Evolutionary conservation across 352 stramenopile species (phyloP).

Genomic region (Pythium brassicae): DNA sequence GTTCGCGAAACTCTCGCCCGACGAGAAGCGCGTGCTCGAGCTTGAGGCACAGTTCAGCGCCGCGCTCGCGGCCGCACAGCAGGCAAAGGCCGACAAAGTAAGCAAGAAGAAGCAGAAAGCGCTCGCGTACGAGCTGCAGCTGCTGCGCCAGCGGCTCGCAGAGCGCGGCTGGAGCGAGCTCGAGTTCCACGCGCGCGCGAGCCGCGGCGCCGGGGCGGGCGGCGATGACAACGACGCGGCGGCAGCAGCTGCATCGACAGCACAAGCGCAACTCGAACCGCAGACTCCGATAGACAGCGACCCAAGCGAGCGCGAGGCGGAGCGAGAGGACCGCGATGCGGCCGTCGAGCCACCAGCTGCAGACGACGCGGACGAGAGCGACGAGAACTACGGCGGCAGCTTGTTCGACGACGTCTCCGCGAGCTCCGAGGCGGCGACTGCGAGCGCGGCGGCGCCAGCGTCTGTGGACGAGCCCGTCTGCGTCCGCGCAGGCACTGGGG

Average conservation of each 20-base stretch:
- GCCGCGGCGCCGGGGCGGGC: not conserved
- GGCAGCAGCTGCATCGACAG: conserved; percentile 1
- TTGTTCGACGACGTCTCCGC: not conserved
- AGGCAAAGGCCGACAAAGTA: conserved; percentile 41
- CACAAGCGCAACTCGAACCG: conserved; percentile 10
- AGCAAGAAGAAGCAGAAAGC: conserved; percentile 46
- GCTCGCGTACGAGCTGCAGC: conserved; percentile 15
- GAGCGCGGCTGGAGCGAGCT: conserved; percentile 19
- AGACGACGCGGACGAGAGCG: not conserved
- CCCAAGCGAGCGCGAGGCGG: not conserved
- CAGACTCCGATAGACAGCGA: too few relatives aligned
- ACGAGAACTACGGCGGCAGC: conserved; percentile 6
- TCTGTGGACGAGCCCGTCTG: not conserved
- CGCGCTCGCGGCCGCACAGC: conserved; percentile 27
- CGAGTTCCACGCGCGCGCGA: conserved; percentile 10
- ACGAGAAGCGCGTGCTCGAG: conserved; percentile 35
- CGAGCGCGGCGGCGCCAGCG: not conserved
- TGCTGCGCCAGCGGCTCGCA: conserved; percentile 9
- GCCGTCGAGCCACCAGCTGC: not conserved
- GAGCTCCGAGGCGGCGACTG: not conserved
- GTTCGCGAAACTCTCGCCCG: conserved; percentile 22
- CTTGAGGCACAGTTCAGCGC: conserved; percentile 46
- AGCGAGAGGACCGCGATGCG: not conserved
- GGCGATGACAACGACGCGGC: not conserved
- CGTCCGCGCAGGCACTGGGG: not conserved